Evolutionary conservation across 768 basidiomycete species (phyloP).

Genomic region (Serendipita vermifera): DNA sequence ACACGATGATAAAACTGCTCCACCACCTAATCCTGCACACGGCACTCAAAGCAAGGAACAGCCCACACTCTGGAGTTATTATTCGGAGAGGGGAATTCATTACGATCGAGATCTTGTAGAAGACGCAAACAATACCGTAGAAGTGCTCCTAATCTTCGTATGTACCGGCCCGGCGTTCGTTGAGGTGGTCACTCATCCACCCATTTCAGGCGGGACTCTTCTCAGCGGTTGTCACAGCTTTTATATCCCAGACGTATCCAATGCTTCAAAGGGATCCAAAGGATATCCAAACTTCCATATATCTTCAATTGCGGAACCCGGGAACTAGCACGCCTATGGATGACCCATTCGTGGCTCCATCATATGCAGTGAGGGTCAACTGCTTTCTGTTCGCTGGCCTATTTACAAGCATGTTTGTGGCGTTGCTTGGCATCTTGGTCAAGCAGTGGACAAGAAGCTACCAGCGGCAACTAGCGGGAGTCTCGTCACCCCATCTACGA

Average conservation of each 20-base stretch:
- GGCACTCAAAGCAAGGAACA: neutral
- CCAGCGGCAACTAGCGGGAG: neutral
- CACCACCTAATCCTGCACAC: no score
- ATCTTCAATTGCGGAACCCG: neutral
- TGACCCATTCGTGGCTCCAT: neutral
- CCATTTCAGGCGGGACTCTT: constrained; percentile 19
- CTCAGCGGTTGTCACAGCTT: constrained; percentile 19
- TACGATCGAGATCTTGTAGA: neutral
- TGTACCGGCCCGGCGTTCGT: neutral
- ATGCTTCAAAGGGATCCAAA: constrained; percentile 14
- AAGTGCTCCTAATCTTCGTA: constrained; percentile 6
- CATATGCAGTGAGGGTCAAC: neutral
- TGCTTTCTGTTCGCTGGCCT: constrained; percentile 5
- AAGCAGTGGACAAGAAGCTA: constrained; percentile 11
- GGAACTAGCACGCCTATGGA: neutral
- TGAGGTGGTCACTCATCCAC: neutral
- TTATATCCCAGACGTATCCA: constrained; percentile 17
- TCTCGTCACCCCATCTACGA: neutral
- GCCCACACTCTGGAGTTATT: neutral
- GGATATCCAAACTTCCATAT: neutral
- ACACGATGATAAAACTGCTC: neutral
- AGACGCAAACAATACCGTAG: neutral
- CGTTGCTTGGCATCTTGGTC: constrained; percentile 1
- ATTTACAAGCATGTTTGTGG: constrained; percentile 10
- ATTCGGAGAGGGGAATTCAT: neutral